Evolutionary conservation across 768 basidiomycete species (phyloP), one percentile per base, ranked within the genome.

Genomic region (Xerocomellus chrysenteron): DNA sequence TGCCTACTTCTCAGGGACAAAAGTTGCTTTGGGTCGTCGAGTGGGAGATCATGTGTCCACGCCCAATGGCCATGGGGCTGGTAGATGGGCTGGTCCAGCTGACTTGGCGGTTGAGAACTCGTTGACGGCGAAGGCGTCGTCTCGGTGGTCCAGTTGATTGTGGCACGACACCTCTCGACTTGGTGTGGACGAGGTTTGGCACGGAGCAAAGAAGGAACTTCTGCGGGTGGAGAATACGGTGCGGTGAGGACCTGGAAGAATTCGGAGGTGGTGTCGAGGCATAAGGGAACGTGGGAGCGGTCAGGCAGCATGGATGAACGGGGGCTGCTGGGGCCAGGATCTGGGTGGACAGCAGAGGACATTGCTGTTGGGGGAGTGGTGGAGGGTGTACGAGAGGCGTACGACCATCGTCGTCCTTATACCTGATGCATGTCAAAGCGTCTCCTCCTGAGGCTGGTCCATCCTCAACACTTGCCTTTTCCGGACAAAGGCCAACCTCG

Each of bases 381-480:
- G 42, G 50, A 35, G 21, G 42, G 30, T 28, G 41, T 10, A 43
- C 1, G 51, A 40, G 60, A 52, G 35, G 54, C 52, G 40, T 50
- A 54, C n/a, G 39, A 17, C 50, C 68, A 67, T 67, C 28, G 43
- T 61, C 47, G 53, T 33, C 47, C 56, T 69, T 68, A 62, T 66
- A 61, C 64, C 40, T 19, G 36, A 48, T 61, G 54, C 69, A 65
- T 65, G 60, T 65, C 66, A 71, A 72, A 64, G 70, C 70, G 50
- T 49, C 52, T 11, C 51, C 52, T 45, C 30, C 40, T 32, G 32
- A 32, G 32, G 32, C 32, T 44, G 21, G 49, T 50, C 51, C 68
- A 68, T 70, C 68, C 46, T 73, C 62, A 68, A 74, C 45, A 59
- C 61, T 42, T 74, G 52, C 72, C 71, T 72, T 73, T 72, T 67